Evolutionary conservation across 495 filamentous ascomycete species (phyloP), one percentile per base, ranked within the genome.

Genomic region (Aspergillus diversus): DNA sequence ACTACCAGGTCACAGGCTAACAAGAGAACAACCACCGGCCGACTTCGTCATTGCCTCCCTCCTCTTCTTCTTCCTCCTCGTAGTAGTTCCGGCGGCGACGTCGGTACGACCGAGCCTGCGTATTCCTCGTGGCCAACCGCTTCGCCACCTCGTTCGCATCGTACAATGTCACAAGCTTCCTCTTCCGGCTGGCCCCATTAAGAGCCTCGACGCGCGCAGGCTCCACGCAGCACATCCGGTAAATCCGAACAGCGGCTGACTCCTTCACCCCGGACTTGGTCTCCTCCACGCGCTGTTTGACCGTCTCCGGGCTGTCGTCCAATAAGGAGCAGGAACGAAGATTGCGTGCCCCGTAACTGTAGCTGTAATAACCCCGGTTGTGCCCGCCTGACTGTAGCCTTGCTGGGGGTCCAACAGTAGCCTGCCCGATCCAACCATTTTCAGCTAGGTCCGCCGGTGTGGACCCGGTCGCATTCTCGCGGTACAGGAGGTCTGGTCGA

Each of bases 141-240:
- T 85, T 87, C 3, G 89, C 85, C 7, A 92, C 88, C 66, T 91
- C 87, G 63, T 91, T 92, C 9, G 89, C 89, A 67, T 92, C 88
- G 64, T 83, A 80, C 63, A 92, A 72, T 59, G 80, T 88, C 33
- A 92, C 89, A 8, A 92, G 77, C 43, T 77, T 82, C 51, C 89
- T 77, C 76, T 87, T 90, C 32, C 35, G 27, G 12, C 49, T 11
- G 57, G 54, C 16, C 5, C 47, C 47, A 7, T 21, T 27, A 27
- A 27, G 31, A 12, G 52, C 15, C 27, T 27, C 37, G 1, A 64
- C 59, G 7, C 59, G 15, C 33, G 67, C 70, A 9, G 62, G 54
- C 13, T 61, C 17, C 33, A 66, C 67, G 12, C 59, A 66, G 34
- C 75, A 77, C 0, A 76, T 33, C 5, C 64, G 64, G 21, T 65